Evolutionary conservation across 1,284 basidiomycete genomes (phyloP).

Genomic region (Fomitiporia mediterranea): DNA sequence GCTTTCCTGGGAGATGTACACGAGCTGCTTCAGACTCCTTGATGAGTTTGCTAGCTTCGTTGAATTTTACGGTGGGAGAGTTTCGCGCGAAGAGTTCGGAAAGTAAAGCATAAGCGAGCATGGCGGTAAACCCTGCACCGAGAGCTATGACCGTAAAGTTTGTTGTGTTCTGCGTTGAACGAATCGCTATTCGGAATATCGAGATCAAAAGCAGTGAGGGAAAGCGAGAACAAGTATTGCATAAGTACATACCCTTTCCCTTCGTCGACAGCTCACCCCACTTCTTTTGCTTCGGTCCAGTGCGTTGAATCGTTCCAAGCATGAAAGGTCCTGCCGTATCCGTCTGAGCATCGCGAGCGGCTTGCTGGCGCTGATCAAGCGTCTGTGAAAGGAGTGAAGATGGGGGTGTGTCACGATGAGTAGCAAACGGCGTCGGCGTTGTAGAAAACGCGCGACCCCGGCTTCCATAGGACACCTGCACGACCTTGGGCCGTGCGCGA

Average conservation of each 20-base stretch:
- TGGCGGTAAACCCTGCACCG: constrained; percentile 75
- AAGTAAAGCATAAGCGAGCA: constrained; percentile 81
- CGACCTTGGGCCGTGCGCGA: background rate
- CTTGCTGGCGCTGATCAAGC: constrained; percentile 54
- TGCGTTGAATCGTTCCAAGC: constrained; percentile 63
- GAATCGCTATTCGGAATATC: constrained; percentile 47
- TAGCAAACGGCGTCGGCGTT: constrained; percentile 32
- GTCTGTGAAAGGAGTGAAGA: constrained; percentile 62
- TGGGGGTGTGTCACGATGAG: constrained; percentile 41
- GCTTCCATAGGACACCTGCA: background rate
- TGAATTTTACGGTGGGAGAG: constrained; percentile 86
- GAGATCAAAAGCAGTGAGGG: constrained; percentile 14
- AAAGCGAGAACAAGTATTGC: constrained; percentile 6
- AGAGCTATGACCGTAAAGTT: constrained; percentile 81
- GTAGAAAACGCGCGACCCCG: constrained; percentile 5
- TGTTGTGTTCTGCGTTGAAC: constrained; percentile 75
- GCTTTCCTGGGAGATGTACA: constrained; percentile 57
- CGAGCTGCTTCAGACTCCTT: constrained; percentile 66
- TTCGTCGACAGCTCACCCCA: constrained; percentile 81
- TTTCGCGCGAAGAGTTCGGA: constrained; percentile 91
- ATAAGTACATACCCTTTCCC: constrained; percentile 69
- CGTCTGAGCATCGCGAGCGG: constrained; percentile 34
- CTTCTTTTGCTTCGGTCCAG: constrained; percentile 55
- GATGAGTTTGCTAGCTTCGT: constrained; percentile 81
- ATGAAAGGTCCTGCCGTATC: constrained; percentile 80